Percentiles rank a stretch among this genome's conserved stretches.
Evolutionary conservation across 208 protist species (phyloP).

Genomic region (Balamuthia mandrillaris): DNA sequence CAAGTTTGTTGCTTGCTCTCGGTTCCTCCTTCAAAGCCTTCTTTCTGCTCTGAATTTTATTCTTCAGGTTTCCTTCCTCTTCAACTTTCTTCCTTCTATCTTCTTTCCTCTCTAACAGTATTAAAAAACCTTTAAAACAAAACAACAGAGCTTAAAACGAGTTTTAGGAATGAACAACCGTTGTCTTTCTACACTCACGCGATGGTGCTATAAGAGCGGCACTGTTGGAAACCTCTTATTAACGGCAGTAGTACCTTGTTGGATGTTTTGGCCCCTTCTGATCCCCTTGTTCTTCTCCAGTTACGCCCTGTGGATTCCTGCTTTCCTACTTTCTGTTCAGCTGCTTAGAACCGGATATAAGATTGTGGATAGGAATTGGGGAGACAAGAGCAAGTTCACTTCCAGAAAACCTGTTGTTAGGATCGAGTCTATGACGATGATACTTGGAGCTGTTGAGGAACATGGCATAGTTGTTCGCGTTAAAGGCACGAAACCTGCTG

Average conservation of each 20-base stretch:
- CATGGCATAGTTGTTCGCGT: not conserved
- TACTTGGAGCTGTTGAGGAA: not conserved
- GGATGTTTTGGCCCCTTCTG: constrained; percentile 11
- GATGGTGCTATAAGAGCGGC: constrained; percentile 5
- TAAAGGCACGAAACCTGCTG: not conserved
- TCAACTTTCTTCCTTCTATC: too few species aligned
- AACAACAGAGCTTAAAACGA: too few species aligned
- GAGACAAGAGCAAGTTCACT: not conserved
- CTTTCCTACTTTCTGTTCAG: not conserved
- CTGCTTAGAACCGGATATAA: constrained; percentile 18
- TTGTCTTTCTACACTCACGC: not conserved
- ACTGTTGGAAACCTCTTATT: constrained; percentile 5
- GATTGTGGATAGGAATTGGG: constrained; percentile 20
- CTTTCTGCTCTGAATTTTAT: too few species aligned
- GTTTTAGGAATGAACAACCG: too few species aligned
- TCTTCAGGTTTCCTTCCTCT: too few species aligned
- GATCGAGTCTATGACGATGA: not conserved
- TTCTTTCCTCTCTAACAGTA: too few species aligned
- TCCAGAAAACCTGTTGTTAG: too few species aligned
- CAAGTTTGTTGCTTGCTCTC: too few species aligned
- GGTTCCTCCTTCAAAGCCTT: too few species aligned
- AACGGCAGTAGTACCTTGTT: not conserved
- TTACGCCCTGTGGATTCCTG: not conserved
- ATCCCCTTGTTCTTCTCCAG: not conserved
- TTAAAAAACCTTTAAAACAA: too few species aligned